Percentiles rank a stretch among this genome's conserved stretches.
Evolutionary conservation across 192 early-diverging fungal species (phyloP).

Genomic region (Haplosporangium gracile): DNA sequence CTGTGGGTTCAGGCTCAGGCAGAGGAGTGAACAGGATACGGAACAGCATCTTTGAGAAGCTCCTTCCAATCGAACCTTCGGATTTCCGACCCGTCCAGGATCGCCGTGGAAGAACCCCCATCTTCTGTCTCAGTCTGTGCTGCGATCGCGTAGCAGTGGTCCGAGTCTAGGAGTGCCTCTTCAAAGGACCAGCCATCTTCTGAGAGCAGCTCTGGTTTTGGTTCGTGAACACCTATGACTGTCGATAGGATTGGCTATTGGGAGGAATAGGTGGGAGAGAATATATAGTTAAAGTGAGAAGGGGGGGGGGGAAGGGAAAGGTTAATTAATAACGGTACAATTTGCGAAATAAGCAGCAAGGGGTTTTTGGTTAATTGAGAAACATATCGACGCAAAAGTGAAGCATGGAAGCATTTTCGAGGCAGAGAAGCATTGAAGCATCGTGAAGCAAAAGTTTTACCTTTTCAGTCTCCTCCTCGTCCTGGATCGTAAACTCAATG

Average conservation of each 20-base stretch:
- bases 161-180: slow-evolving; percentile 19
- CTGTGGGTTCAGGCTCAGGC: not conserved
- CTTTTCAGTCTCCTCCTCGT: slow-evolving; percentile 23
- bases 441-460: not conserved
- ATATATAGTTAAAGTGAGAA: not conserved
- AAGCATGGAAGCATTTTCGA: not conserved
- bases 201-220: slow-evolving; percentile 20
- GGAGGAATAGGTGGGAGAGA: not conserved
- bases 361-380: not conserved
- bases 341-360: not conserved
- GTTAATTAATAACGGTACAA: too few species aligned
- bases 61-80: slow-evolving; percentile 20
- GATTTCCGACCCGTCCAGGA: slow-evolving; percentile 23
- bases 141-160: slow-evolving; percentile 32
- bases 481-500: slow-evolving; percentile 53
- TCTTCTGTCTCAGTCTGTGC: slow-evolving; percentile 9
- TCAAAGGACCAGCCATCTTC: slow-evolving; percentile 33
- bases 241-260: slow-evolving; percentile 20
- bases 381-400: not conserved
- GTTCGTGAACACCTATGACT: slow-evolving; percentile 11
- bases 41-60: slow-evolving; percentile 20
- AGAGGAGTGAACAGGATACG: slow-evolving; percentile 11
- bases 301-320: not conserved
- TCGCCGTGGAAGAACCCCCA: not conserved
- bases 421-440: not conserved